phyloP scores from a whole-genome alignment of 228 moss, liverwort and hornwort species.

The Sphagnum fallax region DNA sequence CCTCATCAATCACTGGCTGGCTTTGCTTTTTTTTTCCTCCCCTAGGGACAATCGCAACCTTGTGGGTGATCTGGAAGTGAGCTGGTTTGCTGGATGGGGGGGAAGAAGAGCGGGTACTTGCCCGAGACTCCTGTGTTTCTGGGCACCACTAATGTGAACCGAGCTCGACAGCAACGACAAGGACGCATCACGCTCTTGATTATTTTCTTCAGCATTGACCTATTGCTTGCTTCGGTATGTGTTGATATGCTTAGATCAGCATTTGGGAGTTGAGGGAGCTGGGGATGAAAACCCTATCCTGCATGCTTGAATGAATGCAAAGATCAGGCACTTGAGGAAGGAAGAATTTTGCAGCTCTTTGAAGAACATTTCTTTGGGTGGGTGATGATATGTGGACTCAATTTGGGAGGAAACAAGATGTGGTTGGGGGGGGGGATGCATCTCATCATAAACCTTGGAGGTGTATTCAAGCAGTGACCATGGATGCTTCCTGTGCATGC shows the following conservation, averaged over 20 bases:
- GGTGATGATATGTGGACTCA: background rate
- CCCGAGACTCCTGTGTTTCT: conserved; percentile 33
- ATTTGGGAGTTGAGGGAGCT: background rate
- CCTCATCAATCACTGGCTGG: too few relatives aligned
- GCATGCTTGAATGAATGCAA: background rate
- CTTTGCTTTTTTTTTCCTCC: too few relatives aligned
- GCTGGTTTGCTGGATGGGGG: conserved; percentile 13
- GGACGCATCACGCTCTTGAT: conserved; percentile 11
- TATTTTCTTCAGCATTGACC: conserved; percentile 22
- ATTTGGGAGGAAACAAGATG: background rate
- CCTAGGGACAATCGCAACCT: too few relatives aligned
- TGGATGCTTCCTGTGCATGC: too few relatives aligned
- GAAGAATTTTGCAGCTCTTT: too few relatives aligned
- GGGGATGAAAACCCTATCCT: background rate
- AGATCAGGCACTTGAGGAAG: too few relatives aligned
- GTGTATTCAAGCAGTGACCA: background rate
- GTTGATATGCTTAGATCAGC: too few relatives aligned
- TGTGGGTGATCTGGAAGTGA: too few relatives aligned
- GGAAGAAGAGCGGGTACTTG: conserved; percentile 43
- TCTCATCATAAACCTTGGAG: background rate
- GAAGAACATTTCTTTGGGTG: background rate
- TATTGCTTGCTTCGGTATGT: conserved; percentile 6
- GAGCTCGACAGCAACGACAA: conserved; percentile 21
- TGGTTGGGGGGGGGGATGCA: too few relatives aligned
- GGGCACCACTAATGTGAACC: conserved; percentile 43